Evolutionary conservation across 2,329 filamentous ascomycete genomes (phyloP), one percentile per base, ranked within the genome.

Genomic region (Biscogniauxia marginata): DNA sequence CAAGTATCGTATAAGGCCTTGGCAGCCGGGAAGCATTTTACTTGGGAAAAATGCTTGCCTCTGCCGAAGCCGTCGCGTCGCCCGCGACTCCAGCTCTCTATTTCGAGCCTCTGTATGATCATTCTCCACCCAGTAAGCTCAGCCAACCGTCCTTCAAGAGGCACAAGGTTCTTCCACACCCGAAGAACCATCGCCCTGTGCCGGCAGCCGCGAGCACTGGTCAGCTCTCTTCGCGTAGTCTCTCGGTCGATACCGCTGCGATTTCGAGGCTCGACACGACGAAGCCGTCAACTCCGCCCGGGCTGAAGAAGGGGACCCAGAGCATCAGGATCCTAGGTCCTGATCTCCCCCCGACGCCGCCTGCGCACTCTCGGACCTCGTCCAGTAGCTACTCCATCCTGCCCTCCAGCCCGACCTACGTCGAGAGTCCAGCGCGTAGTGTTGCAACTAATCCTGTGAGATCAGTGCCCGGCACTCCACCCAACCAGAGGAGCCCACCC

Each of bases 401-500:
- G 21, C 72, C 74, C 13, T 75, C 77, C 7, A 81, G 71, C 56
- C 75, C 76, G 39, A 73, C 73, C 13, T 70, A 70, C 46, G 68
- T 71, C 43, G 73, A 74, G 52, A 74, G 68, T 56, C 69, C 72
- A 30, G 65, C 73, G 54, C 72, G 70, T 54, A 77, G 74, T 62
- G 67, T 71, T 50, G 70, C 76, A 52, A 71, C 72, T 59, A 70
- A 72, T 46, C 70, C 73, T 52, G 67, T 68, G 49, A 74, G 71
- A 53, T 65, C 77, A 8, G 59, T 58, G 46, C 81, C 80, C n/a
- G 75, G 77, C 53, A 90, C 87, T 4, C 86, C 87, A 50, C 80
- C 84, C 23, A 83, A 84, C 61, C 84, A 87, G 61, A 80, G 81
- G 66, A 89, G 85, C 64, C 87, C 87, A 16, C 88, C 87, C 25